Percentiles rank a stretch among this genome's conserved stretches.
phyloP scores from a whole-genome alignment of 2,329 filamentous ascomycete genomes.

The Xylaria sp. region DNA sequence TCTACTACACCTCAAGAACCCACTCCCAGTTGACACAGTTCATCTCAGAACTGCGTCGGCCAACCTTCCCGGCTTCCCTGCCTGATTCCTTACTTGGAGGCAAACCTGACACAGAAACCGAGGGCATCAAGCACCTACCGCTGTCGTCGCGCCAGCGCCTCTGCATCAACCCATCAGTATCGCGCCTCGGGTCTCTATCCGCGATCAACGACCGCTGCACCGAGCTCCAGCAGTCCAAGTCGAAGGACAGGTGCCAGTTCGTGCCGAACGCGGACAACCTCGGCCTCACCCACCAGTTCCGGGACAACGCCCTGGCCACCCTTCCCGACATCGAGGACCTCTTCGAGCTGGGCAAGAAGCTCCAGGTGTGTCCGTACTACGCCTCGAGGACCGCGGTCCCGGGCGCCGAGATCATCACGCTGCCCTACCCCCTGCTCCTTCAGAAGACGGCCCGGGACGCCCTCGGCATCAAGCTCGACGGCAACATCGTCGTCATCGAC shows the following conservation, averaged over 20 bases:
- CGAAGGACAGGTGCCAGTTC: constrained; percentile 71
- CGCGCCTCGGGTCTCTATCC: constrained; percentile 67
- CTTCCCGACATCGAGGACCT: constrained; percentile 95
- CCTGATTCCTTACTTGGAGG: constrained; percentile 44
- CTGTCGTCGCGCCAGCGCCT: constrained; percentile 84
- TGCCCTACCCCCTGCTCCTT: constrained; percentile 88
- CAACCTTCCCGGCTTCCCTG: constrained; percentile 75
- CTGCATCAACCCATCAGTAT: constrained; percentile 87
- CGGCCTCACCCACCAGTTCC: constrained; percentile 73
- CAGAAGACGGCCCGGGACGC: constrained; percentile 88
- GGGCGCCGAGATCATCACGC: constrained; percentile 83
- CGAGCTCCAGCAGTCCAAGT: constrained; percentile 79
- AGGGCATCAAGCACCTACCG: constrained; percentile 77
- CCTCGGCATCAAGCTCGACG: constrained; percentile 80
- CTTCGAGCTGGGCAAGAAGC: constrained; percentile 71
- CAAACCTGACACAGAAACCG: constrained; percentile 39
- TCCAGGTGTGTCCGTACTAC: constrained; percentile 93
- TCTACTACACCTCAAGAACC: constrained; percentile 90
- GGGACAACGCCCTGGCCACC: constrained; percentile 80
- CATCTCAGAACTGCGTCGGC: constrained; percentile 76
- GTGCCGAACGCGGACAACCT: constrained; percentile 79
- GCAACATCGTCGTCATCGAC: constrained; percentile 91
- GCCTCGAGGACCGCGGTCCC: constrained; percentile 85
- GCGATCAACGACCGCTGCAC: constrained; percentile 93
- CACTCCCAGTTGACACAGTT: constrained; percentile 93